Conservation (phyloP, 345 rosid genomes). For the Gossypium anomalum region DNA sequence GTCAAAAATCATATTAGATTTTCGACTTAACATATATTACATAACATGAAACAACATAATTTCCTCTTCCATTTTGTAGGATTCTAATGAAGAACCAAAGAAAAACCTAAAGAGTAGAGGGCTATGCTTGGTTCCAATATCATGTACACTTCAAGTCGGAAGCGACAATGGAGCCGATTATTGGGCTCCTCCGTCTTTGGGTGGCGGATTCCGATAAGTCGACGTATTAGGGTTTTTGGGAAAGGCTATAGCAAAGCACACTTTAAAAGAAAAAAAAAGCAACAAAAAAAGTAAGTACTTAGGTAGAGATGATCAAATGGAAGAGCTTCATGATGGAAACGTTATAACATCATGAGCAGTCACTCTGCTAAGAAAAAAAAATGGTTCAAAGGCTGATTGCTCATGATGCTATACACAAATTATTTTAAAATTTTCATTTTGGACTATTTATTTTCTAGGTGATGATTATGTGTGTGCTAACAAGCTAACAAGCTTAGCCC, state of each 20-base stretch:
- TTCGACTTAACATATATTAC: too few relatives aligned
- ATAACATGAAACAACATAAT: background rate
- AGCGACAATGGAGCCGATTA: conserved; percentile 88
- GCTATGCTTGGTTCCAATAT: conserved; percentile 86
- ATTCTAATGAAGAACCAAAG: conserved; percentile 42
- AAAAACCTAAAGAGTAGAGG: conserved; percentile 89
- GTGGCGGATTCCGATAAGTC: conserved; percentile 48
- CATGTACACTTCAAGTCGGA: conserved; percentile 83
- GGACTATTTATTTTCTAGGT: background rate
- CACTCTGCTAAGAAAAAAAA: conserved; percentile 59
- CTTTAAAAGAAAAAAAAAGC: background rate
- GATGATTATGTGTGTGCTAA: background rate
- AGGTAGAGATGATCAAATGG: background rate
- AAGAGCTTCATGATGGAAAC: conserved; percentile 19
- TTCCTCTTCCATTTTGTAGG: conserved; percentile 19
- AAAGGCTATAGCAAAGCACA: background rate
- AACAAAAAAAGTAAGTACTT: background rate
- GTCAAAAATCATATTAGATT: too few relatives aligned
- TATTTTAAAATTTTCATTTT: background rate
- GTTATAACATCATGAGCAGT: conserved; percentile 98
- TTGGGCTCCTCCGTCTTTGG: conserved; percentile 80
- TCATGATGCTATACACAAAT: conserved; percentile 90
- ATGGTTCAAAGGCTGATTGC: conserved; percentile 90
- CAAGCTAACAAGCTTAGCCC: background rate
- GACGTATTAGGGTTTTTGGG: background rate